phyloP scores from a whole-genome alignment of 1,284 basidiomycete species.

The Pseudozyma thailandica region DNA sequence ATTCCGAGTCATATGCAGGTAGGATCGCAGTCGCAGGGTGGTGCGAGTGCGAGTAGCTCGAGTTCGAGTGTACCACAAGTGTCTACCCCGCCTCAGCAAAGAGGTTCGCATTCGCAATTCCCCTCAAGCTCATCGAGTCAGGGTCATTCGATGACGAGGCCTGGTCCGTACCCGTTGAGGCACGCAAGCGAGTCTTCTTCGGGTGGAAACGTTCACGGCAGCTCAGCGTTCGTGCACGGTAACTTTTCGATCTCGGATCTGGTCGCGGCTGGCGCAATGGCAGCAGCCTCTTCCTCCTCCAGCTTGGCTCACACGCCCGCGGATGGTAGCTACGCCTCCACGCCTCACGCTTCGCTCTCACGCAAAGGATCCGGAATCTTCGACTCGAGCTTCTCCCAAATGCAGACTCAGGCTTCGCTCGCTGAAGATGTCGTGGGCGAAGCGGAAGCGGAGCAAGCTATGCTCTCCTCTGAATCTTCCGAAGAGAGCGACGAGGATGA shows the following conservation, averaged over 20 bases:
- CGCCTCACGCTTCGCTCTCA: conserved; percentile 35
- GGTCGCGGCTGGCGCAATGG: conserved; percentile 57
- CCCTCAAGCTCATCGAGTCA: conserved; percentile 15
- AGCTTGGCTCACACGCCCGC: conserved; percentile 31
- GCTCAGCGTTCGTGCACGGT: conserved; percentile 40
- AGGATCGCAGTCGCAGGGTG: neutral
- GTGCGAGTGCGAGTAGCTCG: conserved; percentile 30
- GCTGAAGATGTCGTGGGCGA: conserved; percentile 38
- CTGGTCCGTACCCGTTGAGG: conserved; percentile 32
- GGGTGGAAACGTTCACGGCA: neutral
- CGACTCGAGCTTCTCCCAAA: conserved; percentile 20
- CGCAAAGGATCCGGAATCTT: conserved; percentile 42
- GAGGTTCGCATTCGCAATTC: conserved; percentile 21
- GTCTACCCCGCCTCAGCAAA: neutral
- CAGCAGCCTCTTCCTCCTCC: conserved; percentile 13
- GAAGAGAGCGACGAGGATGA: conserved; percentile 10
- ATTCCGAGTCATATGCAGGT: conserved; percentile 18
- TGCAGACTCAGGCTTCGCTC: conserved; percentile 23
- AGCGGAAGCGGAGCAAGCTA: conserved; percentile 37
- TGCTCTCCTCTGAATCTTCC: neutral
- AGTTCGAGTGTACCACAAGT: conserved; percentile 11
- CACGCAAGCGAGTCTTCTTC: conserved; percentile 10
- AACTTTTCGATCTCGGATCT: conserved; percentile 64
- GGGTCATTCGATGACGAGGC: conserved; percentile 9
- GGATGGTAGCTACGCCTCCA: conserved; percentile 34